Base-by-base conservation (phyloP, 2,329 filamentous ascomycete genomes). In the Onygenales sp. region DNA sequence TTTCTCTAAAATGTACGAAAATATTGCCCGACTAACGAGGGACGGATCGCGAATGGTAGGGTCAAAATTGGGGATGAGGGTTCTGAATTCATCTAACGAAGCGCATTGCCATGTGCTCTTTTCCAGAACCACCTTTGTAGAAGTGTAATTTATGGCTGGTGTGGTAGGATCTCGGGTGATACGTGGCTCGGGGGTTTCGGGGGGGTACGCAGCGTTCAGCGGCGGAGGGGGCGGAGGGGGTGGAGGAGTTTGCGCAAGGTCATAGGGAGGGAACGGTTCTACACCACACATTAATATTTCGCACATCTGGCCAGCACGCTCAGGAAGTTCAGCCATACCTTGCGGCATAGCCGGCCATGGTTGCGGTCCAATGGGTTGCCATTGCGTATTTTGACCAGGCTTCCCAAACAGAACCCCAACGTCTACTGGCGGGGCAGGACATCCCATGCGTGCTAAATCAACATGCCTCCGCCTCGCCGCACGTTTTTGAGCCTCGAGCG, bases 401-500 rank as follows among this genome's bases (percentile, higher is more conserved):
- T 63, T 61, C 33, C 72, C 74, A 57, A 74, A 70, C 44, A 76
- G 58, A 53, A 69, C 63, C 7, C 65, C 66, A 50, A 73, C 65
- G 59, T 75, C 72, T 36, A 71, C 62, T 14, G 62, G 55, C 8
- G 63, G 54, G 3, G 62, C 63, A 6, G 57, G 54, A 5, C 60
- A 63, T 31, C 63, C 63, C 44, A 65, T 54, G 14, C 69, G 65
- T 36, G 75, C 73, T 9, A 77, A 61, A 14, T 70, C 73, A 51
- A 72, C 78, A 69, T 83, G 82, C 51, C 76, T 74, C 52, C 82
- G 72, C 65, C 75, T 82, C 2, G 78, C 71, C 45, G 77, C 69
- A 51, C 82, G 72, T 62, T 75, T 73, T 57, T 77, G 75, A 45
- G 81, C 80, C 67, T 85, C 82, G 69, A 84, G 70, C 62, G 82